Base-by-base conservation (phyloP, 495 filamentous ascomycete species). In the Neohortaea acidophila region DNA sequence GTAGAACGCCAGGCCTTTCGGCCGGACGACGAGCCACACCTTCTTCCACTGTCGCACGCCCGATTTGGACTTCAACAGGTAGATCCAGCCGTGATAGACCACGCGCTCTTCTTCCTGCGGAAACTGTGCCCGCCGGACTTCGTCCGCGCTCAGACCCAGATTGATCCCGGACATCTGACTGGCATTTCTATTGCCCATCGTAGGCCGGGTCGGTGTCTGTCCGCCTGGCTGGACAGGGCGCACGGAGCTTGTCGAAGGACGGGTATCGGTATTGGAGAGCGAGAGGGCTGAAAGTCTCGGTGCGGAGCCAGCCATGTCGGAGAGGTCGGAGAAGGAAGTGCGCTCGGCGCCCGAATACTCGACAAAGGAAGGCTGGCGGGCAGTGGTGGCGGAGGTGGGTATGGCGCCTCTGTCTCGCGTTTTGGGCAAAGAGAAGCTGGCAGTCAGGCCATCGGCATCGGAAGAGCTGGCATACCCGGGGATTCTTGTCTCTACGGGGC, bases 41-140 rank as follows among this genome's bases (percentile, higher is more conserved):
- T 81, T 79, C 64, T 92, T 94, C 89, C 89, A 97, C 51, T 89
- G 82, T 23, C 79, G 75, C 26, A 97, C 77, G 4, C 81, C 82
- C n/a, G 79, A 68, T 49, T 85, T 86, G 43, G 77, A 79, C 43
- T 81, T 84, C 19, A 93, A 70, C 44, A 81, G 77, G 56, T 83
- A 79, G 26, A 94, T 72, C 62, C 84, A 87, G 14, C 87, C 84
- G 55, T 94, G 84, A 70, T 82, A 93, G 29, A 94, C 70, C 14
- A 96, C 79, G 22, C 85, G 66, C 46, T 80, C 77, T 23, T 60
- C 50, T 32, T 69, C 68, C 15, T 65, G 19, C 58, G 45, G 34
- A 15, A 14, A 23, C 13, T 36, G 24, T 5, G 15, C 11, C 21
- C 11, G 19, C 7, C 10, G 10, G 19, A 24, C 20, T 29, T 13